Conservation (phyloP, 441 rosid species). For the Gossypium trilobum region DNA sequence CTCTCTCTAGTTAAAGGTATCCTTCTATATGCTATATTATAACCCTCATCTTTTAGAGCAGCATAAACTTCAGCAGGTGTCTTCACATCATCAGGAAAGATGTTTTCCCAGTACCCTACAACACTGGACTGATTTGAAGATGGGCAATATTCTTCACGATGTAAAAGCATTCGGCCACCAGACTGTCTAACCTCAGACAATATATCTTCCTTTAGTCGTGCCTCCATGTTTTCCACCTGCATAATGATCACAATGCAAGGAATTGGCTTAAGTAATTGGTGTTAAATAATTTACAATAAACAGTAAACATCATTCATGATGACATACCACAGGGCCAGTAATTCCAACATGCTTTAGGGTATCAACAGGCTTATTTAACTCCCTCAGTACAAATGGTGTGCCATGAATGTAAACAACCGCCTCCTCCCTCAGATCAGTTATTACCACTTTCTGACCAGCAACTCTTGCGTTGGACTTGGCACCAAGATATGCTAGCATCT, state of each 20-base stretch:
- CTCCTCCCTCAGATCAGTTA: conserved; percentile 94
- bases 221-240: conserved; percentile 90
- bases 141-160: conserved; percentile 83
- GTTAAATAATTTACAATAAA: not conserved
- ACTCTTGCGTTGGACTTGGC: conserved; percentile 46
- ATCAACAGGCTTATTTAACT: conserved; percentile 87
- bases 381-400: conserved; percentile 91
- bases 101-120: conserved; percentile 93
- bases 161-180: conserved; percentile 87
- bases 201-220: conserved; percentile 84
- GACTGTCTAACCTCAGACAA: conserved; percentile 62
- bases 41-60: conserved; percentile 66
- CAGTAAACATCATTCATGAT: conserved; percentile 10
- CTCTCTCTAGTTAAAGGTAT: conserved; percentile 92
- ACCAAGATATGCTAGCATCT: conserved; percentile 79
- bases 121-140: conserved; percentile 69
- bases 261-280: conserved; percentile 13
- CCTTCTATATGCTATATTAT: conserved; percentile 63
- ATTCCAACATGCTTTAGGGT: conserved; percentile 94
- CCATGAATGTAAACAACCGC: conserved; percentile 92
- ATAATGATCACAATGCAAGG: conserved; percentile 12
- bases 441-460: conserved; percentile 42
- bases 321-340: conserved; percentile 79
- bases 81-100: conserved; percentile 72
- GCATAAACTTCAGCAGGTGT: conserved; percentile 90